A percentile compares a stretch with the other conserved stretches of the same genome.
phyloP scores from a whole-genome alignment of 106 monocot genomes.

The Gastrodia elata region DNA sequence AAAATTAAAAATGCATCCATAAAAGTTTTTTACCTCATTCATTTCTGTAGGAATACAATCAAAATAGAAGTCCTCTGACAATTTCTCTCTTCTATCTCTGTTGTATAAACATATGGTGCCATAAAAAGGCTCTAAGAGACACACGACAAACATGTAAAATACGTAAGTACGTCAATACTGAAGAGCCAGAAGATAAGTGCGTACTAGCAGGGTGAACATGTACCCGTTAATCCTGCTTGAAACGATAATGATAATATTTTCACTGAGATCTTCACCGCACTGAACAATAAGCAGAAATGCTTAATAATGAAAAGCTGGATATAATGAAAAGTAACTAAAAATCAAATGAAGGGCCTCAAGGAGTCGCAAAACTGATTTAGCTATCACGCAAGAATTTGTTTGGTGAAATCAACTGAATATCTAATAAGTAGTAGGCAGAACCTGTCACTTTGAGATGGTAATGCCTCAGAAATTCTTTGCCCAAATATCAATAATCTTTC shows the following conservation, averaged over 20 bases:
- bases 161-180: background rate
- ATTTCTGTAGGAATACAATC: slow-evolving; percentile 59
- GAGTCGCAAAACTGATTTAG: background rate
- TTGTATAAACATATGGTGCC: slow-evolving; percentile 99
- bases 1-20: background rate
- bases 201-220: background rate
- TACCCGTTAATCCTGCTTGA: slow-evolving; percentile 88
- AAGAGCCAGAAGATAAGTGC: background rate
- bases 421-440: slow-evolving; percentile 9
- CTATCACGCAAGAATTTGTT: background rate
- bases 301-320: background rate
- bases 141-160: background rate
- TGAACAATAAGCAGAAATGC: slow-evolving; percentile 18
- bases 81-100: slow-evolving; percentile 86
- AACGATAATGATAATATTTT: slow-evolving; percentile 90
- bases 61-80: slow-evolving; percentile 96
- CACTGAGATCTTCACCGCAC: slow-evolving; percentile 82
- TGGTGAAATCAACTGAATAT: background rate
- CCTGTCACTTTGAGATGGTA: slow-evolving; percentile 56
- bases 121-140: slow-evolving; percentile 77
- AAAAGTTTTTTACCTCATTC: slow-evolving; percentile 52
- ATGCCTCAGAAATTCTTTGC: slow-evolving; percentile 63
- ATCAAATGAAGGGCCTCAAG: background rate
- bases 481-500: slow-evolving; percentile 91
- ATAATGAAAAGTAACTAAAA: too few species aligned